phyloP scores from a whole-genome alignment of 192 early-diverging fungal genomes.

The Coemansia umbellata region DNA sequence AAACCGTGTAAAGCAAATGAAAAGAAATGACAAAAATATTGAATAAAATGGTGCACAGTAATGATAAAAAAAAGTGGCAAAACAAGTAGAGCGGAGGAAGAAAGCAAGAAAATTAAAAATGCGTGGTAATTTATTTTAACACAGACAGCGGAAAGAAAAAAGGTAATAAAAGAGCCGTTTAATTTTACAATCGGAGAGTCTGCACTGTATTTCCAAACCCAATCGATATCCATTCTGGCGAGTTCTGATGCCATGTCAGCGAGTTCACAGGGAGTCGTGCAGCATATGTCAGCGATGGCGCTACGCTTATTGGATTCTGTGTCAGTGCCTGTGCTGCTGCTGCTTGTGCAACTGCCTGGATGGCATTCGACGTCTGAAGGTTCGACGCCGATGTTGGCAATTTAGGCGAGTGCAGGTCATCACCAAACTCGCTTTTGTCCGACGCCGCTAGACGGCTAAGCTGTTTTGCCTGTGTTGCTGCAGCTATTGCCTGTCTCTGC shows the following conservation, averaged over 20 bases:
- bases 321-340: slow-evolving; percentile 40
- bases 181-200: slow-evolving; percentile 70
- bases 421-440: slow-evolving; percentile 11
- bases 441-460: slow-evolving; percentile 22
- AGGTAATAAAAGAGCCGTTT: neutral
- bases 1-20: neutral
- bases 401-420: slow-evolving; percentile 23
- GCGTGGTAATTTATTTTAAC: no score
- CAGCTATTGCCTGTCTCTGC: slow-evolving; percentile 40
- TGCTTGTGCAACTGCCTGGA: slow-evolving; percentile 50
- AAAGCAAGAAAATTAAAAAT: neutral
- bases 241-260: slow-evolving; percentile 73
- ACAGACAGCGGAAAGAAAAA: neutral
- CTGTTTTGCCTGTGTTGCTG: slow-evolving; percentile 44
- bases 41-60: neutral
- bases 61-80: no score
- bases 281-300: slow-evolving; percentile 69
- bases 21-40: neutral
- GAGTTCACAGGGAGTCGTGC: slow-evolving; percentile 77
- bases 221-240: slow-evolving; percentile 87
- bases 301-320: slow-evolving; percentile 23
- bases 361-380: slow-evolving; percentile 26
- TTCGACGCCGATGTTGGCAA: slow-evolving; percentile 28
- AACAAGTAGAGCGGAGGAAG: no score
- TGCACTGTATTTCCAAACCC: slow-evolving; percentile 82